Evolutionary conservation across 1,284 basidiomycete genomes (phyloP).

Genomic region (Sporisorium iseilematis-ciliati): DNA sequence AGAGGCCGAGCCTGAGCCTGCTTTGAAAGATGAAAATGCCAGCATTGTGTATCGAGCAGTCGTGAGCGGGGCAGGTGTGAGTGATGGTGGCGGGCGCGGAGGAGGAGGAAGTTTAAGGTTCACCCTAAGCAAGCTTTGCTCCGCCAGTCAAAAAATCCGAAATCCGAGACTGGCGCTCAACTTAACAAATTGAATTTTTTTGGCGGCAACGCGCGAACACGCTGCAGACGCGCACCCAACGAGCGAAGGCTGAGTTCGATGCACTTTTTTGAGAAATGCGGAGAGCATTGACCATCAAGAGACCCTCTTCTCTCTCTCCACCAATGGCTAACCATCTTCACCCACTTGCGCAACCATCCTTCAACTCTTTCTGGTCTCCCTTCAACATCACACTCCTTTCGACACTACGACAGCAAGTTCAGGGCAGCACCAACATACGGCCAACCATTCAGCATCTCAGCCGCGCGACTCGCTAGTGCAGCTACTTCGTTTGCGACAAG

Average conservation of each 20-base stretch:
- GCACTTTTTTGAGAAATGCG: not conserved
- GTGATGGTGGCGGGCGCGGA: not conserved
- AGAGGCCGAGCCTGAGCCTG: slow-evolving; percentile 2
- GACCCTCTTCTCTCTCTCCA: not conserved
- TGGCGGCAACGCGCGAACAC: too few species aligned
- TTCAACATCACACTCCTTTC: slow-evolving; percentile 1
- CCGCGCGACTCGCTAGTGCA: not conserved
- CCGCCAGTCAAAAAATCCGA: not conserved
- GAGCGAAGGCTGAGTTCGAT: too few species aligned
- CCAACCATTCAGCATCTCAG: not conserved
- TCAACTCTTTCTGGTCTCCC: too few species aligned
- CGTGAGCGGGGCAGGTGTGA: not conserved
- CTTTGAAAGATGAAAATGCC: slow-evolving; percentile 16
- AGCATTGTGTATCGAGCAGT: slow-evolving; percentile 10
- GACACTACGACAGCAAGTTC: too few species aligned
- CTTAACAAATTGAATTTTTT: too few species aligned
- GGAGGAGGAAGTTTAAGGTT: not conserved
- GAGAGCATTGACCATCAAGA: slow-evolving; percentile 33
- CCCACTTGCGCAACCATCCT: too few species aligned
- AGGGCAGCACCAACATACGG: not conserved
- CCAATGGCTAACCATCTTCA: too few species aligned
- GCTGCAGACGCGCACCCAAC: too few species aligned
- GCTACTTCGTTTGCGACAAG: not conserved
- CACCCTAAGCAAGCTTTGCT: not conserved
- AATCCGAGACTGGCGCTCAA: not conserved